Percentiles rank a stretch among this genome's conserved stretches.
These are phyloP conservation scores for Kurtzmaniella fragi DNA, from an alignment of 805 yeast species.

Conservation along the genomic window DNA sequence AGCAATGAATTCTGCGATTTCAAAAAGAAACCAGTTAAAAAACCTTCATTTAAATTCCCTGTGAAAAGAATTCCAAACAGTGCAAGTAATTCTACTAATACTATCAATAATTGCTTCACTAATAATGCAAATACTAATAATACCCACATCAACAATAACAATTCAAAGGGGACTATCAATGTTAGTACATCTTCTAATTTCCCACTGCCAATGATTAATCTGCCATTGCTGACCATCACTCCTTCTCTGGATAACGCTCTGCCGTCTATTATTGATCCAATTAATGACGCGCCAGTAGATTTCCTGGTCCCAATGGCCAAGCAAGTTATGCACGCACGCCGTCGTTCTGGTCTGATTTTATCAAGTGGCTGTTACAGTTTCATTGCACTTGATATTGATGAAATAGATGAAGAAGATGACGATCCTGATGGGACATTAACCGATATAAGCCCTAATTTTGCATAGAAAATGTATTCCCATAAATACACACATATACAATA, in stretches of 20 bases:
- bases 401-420: conserved; percentile 18
- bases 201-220: conserved; percentile 29
- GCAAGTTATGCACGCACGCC: conserved; percentile 11
- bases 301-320: conserved; percentile 21
- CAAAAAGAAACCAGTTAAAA: conserved; percentile 3
- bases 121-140: neutral
- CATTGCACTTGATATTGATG: conserved; percentile 17
- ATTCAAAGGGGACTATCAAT: neutral
- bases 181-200: conserved; percentile 3
- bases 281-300: conserved; percentile 36
- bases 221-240: conserved; percentile 30
- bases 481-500: conserved; percentile 3
- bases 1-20: conserved; percentile 20
- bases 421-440: conserved; percentile 6
- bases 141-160: conserved; percentile 1
- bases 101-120: conserved; percentile 1
- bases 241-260: conserved; percentile 24
- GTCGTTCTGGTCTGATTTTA: conserved; percentile 15
- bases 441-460: neutral
- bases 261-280: conserved; percentile 27
- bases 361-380: conserved; percentile 18
- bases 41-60: conserved; percentile 1
- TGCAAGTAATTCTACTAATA: neutral
- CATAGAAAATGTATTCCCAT: conserved; percentile 1
- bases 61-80: neutral